Evolutionary conservation across 139 green algal genomes (phyloP), one percentile per base, ranked within the genome.

Genomic region (Volvox reticuliferus): DNA sequence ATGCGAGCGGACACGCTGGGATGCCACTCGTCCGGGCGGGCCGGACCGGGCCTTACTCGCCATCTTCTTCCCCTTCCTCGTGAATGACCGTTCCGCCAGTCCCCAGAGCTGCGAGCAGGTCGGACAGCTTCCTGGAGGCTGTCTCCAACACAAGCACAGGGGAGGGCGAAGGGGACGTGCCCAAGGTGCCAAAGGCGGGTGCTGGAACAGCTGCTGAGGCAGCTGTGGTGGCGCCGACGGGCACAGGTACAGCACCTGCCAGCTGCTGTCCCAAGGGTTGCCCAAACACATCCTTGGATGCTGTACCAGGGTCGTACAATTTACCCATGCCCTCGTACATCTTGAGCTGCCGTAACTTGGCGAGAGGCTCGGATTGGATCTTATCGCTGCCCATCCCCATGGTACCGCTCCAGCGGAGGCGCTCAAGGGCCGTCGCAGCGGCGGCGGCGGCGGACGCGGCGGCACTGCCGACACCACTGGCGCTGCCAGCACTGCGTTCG

Each of bases 351-450:
- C 32, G 33, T 35, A 81, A 28, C 75, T 81, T 81, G 75, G 75
- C 75, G 21, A 81, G 75, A n/a, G 75, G 75, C 75, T 81, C 75
- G 21, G 75, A 81, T 55, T 81, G 75, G 30, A 55, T 19, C 71
- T n/a, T n/a, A 35, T 30, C 71, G 71, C 71, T 20, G 28, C 71
- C 28, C 5, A 1, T 24, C 32, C 55, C 30, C 32, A 33, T 81
- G 30, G 32, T 12, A 24, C 33, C 75, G 32, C 32, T 35, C 1
- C 24, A n/a, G 26, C 71, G 75, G 30, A 81, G 32, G 30, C 75
- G 75, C 75, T 81, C 32, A n/a, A 81, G 75, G 32, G 50, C 18
- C 20, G 32, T 19, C 14, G 75, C 75, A 2, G 75, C 75, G 30
- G 75, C 75, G 22, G 32, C 75, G 1, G 30, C 75, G 21, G 75